Percentiles rank a stretch among this genome's conserved stretches.
Evolutionary conservation across 2,329 filamentous ascomycete genomes (phyloP).

Genomic region (Peltaster fructicola): DNA sequence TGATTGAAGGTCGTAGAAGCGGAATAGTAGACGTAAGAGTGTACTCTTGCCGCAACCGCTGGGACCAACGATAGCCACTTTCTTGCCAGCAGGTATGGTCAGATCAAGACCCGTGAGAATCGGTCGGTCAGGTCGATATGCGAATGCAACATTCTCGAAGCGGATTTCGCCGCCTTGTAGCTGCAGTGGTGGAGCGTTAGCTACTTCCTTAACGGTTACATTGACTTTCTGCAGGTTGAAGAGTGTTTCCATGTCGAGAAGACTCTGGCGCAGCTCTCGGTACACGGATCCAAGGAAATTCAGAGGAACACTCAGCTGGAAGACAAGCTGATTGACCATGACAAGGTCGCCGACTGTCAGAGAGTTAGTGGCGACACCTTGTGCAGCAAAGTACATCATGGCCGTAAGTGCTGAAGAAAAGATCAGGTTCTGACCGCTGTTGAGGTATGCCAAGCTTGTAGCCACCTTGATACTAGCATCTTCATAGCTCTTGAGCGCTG

Average conservation of each 20-base stretch:
- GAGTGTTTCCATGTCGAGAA: slow-evolving; percentile 95
- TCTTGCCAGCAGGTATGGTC: slow-evolving; percentile 87
- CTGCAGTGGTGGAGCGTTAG: slow-evolving; percentile 53
- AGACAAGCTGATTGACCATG: slow-evolving; percentile 97
- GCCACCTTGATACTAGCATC: slow-evolving; percentile 92
- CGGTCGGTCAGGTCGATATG: slow-evolving; percentile 70
- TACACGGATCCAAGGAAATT: slow-evolving; percentile 99
- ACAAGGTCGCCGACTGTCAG: slow-evolving; percentile 91
- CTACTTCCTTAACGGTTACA: slow-evolving; percentile 61
- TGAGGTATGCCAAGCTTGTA: slow-evolving; percentile 81
- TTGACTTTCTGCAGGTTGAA: slow-evolving; percentile 98
- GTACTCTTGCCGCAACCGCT: slow-evolving; percentile 95
- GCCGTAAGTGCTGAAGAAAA: slow-evolving; percentile 84
- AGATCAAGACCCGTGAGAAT: slow-evolving; percentile 73
- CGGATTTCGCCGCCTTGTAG: slow-evolving; percentile 75
- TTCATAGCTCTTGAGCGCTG: slow-evolving; percentile 71
- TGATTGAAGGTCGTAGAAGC: slow-evolving; percentile 76
- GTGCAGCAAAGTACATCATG: slow-evolving; percentile 96
- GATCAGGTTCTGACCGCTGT: slow-evolving; percentile 91
- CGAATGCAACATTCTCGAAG: slow-evolving; percentile 91
- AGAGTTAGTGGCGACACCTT: slow-evolving; percentile 64
- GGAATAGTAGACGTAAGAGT: slow-evolving; percentile 74
- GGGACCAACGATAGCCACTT: slow-evolving; percentile 86
- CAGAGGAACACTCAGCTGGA: slow-evolving; percentile 88
- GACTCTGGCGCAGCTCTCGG: slow-evolving; percentile 79